These are phyloP conservation scores for Entoloma clypeatum DNA, from an alignment of 1,284 basidiomycete genomes.

Conservation along the genomic window DNA sequence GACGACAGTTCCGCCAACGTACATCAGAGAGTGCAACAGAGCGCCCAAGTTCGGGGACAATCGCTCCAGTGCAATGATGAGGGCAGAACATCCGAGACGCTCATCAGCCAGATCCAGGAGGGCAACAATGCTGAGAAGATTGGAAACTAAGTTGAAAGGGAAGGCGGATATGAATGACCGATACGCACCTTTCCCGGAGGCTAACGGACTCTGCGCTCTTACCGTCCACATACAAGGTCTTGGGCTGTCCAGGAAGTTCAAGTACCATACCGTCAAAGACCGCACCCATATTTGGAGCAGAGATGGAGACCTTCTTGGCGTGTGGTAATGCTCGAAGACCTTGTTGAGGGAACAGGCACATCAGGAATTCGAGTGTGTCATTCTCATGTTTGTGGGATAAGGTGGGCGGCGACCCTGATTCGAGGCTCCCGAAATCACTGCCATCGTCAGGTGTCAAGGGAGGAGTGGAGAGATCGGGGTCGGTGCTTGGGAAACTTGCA, in stretches of 20 bases:
- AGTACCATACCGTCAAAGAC: constrained; percentile 75
- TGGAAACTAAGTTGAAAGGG: constrained; percentile 7
- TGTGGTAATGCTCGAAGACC: constrained; percentile 62
- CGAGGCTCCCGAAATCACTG: constrained; percentile 33
- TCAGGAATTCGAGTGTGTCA: constrained; percentile 71
- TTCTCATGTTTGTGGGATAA: constrained; percentile 40
- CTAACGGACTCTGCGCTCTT: constrained; percentile 74
- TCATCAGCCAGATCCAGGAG: constrained; percentile 80
- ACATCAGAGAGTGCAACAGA: constrained; percentile 77
- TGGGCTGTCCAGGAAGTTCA: constrained; percentile 62
- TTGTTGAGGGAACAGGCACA: constrained; percentile 69
- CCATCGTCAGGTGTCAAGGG: constrained; percentile 60
- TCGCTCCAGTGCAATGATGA: constrained; percentile 71
- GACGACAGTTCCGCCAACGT: constrained; percentile 75
- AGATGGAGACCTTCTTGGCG: constrained; percentile 69
- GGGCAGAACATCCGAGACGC: constrained; percentile 67
- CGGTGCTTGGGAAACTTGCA: constrained; percentile 39
- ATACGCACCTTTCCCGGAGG: constrained; percentile 69
- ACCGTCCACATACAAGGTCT: constrained; percentile 77
- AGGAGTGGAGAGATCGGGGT: constrained; percentile 49
- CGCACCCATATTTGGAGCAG: constrained; percentile 59
- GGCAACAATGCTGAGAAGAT: constrained; percentile 63
- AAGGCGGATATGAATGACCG: constrained; percentile 9
- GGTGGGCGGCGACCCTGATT: constrained; percentile 16
- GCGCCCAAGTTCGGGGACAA: constrained; percentile 53